Conservation (phyloP, 1,284 basidiomycete genomes). For the Cutaneotrichosporon cutaneum region DNA sequence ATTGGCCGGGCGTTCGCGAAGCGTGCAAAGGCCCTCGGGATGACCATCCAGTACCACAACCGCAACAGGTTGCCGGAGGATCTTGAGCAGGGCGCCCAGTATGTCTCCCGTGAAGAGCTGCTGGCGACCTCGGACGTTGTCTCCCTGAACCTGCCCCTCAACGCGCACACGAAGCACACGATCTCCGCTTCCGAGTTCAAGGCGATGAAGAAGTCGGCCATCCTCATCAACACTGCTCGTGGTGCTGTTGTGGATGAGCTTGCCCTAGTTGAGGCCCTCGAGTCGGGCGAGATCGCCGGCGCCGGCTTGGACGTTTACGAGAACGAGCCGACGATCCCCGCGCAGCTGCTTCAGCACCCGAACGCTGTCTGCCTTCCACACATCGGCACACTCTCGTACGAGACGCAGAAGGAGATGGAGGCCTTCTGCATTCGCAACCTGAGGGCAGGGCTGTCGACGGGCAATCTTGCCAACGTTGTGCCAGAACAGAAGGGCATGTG, state of each 20-base stretch:
- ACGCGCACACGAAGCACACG: constrained; percentile 25
- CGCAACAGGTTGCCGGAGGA: constrained; percentile 55
- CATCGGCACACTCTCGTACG: constrained; percentile 77
- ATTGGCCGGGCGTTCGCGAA: constrained; percentile 27
- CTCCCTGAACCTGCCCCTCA: constrained; percentile 33
- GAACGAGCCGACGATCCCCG: constrained; percentile 31
- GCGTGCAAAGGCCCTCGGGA: constrained; percentile 27
- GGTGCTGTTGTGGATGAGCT: constrained; percentile 34
- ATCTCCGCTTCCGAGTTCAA: constrained; percentile 24
- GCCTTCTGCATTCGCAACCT: constrained; percentile 29
- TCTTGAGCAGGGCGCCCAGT: constrained; percentile 28
- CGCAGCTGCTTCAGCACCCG: constrained; percentile 58
- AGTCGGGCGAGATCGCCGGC: constrained; percentile 27
- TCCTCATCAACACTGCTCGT: constrained; percentile 37
- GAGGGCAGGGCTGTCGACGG: constrained; percentile 21
- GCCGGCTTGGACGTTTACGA: constrained; percentile 42
- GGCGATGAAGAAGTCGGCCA: constrained; percentile 29
- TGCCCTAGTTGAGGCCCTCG: constrained; percentile 30
- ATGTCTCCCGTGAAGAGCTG: constrained; percentile 42
- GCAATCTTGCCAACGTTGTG: constrained; percentile 27
- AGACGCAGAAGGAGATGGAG: constrained; percentile 71
- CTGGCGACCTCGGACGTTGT: constrained; percentile 34
- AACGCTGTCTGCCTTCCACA: constrained; percentile 79
- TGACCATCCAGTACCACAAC: constrained; percentile 62
- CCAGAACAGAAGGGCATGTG: constrained; percentile 24